Percentiles rank a stretch among this genome's conserved stretches.
These are phyloP conservation scores for Rhododendron molle DNA, from an alignment of 148 eudicot genomes.

Conservation along the genomic window DNA sequence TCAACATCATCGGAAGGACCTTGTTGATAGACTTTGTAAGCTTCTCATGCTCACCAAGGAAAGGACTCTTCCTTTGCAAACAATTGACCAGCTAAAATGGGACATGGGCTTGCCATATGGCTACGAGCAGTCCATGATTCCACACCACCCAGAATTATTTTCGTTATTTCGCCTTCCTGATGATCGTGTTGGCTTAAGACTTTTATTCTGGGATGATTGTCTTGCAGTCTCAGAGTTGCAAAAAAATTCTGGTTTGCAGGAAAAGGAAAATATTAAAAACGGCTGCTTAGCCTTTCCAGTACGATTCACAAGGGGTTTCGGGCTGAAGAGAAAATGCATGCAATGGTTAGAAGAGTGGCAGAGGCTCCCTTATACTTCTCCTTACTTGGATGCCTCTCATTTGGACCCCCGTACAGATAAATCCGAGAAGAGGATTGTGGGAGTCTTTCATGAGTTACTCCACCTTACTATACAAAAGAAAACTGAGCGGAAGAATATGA, in stretches of 20 bases:
- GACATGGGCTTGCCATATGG: conserved; percentile 85
- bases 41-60: conserved; percentile 67
- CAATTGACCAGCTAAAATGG: conserved; percentile 86
- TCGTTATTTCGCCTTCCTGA: conserved; percentile 50
- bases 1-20: conserved; percentile 38
- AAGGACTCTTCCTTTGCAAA: conserved; percentile 64
- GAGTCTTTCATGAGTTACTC: conserved; percentile 86
- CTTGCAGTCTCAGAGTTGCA: conserved; percentile 68
- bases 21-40: conserved; percentile 59
- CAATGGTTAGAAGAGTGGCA: conserved; percentile 94
- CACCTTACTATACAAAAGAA: conserved; percentile 63
- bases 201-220: conserved; percentile 50
- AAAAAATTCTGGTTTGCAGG: conserved; percentile 25
- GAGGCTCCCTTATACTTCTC: conserved; percentile 81
- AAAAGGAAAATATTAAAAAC: conserved; percentile 13
- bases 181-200: conserved; percentile 70
- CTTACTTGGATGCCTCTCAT: conserved; percentile 65
- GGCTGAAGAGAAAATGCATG: conserved; percentile 69
- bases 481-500: conserved; percentile 75
- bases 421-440: conserved; percentile 84
- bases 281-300: conserved; percentile 57
- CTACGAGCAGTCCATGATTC: conserved; percentile 44
- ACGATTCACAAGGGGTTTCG: conserved; percentile 75
- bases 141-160: conserved; percentile 40
- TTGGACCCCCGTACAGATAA: conserved; percentile 90